Evolutionary conservation across 2,329 filamentous ascomycete genomes (phyloP).

Genomic region (Ophiostoma pallidulum): DNA sequence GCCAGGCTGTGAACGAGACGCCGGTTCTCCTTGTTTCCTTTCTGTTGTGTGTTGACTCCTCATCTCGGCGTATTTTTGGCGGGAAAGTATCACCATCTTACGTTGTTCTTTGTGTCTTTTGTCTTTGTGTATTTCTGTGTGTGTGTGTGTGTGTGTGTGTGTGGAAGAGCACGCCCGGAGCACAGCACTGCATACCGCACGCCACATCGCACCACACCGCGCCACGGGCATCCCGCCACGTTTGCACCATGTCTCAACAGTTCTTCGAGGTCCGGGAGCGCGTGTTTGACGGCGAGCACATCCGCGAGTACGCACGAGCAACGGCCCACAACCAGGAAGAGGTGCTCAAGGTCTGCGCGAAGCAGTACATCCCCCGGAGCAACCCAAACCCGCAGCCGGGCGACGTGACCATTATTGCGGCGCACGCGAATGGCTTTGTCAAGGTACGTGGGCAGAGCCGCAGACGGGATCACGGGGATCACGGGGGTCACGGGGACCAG

Average conservation of each 20-base stretch:
- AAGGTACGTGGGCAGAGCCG: slow-evolving; percentile 66
- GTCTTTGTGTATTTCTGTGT: neutral
- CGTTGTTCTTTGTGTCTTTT: neutral
- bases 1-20: too few species aligned
- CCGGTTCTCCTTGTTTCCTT: too few species aligned
- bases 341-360: slow-evolving; percentile 62
- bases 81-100: too few species aligned
- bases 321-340: slow-evolving; percentile 67
- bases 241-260: slow-evolving; percentile 14
- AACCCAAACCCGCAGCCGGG: slow-evolving; percentile 59
- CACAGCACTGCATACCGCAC: too few species aligned
- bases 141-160: too few species aligned
- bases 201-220: too few species aligned
- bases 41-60: neutral
- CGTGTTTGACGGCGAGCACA: slow-evolving; percentile 62
- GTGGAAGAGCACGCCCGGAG: too few species aligned
- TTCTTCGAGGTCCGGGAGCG: slow-evolving; percentile 64
- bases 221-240: too few species aligned
- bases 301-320: slow-evolving; percentile 70
- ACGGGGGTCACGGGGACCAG: too few species aligned
- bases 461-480: too few species aligned
- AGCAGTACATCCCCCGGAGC: slow-evolving; percentile 75
- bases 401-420: slow-evolving; percentile 75
- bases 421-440: slow-evolving; percentile 86
- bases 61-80: too few species aligned